Base-by-base conservation (phyloP, 805 yeast species). In the Starmerella etchellsii region DNA sequence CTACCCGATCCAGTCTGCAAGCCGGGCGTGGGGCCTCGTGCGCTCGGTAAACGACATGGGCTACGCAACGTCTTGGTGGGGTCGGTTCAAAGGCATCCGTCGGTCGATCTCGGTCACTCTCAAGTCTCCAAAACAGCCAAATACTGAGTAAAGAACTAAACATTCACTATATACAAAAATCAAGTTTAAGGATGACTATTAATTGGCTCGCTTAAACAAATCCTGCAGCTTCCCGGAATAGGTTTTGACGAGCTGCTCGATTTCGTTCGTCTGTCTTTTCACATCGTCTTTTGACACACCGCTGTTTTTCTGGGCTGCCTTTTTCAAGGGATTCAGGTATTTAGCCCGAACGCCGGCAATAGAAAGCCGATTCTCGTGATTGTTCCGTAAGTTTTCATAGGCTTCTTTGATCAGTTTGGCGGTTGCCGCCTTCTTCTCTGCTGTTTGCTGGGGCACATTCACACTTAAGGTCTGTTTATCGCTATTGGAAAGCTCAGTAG, bases 21-120 rank as follows among this genome's bases (percentile, higher is more conserved):
- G 74, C 50, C 78, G 70, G 51, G 95, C 97, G 1, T 88, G 97
- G 96, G 69, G 68, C 16, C 81, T 91, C 63, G 91, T 91, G 4
- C 71, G 71, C 43, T 76, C 82, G 27, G 70, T 91, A 59, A 87
- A 85, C 55, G 70, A 71, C 31, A 88, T 87, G 20, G 93, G 95
- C 21, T 91, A 91, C 50, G 70, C 59, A 11, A 41, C 62, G 38
- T 74, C 88, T 38, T 48, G 69, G 31, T 81, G 94, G 91, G 75
- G 74, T 47, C 73, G 72, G 52, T 51, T 73, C 30, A 74, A 72
- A 50, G 71, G 78, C 3, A 48, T 76, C 30, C 65, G 71, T 39
- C 64, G 71, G 0, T 52, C 75, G 48, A 76, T 79, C 15, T 33
- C 44, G 15, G 30, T 22, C 6, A 22, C 15, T 21, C 11, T 21